Base-by-base conservation (phyloP, 768 basidiomycete species). In the Mycena amicta region DNA sequence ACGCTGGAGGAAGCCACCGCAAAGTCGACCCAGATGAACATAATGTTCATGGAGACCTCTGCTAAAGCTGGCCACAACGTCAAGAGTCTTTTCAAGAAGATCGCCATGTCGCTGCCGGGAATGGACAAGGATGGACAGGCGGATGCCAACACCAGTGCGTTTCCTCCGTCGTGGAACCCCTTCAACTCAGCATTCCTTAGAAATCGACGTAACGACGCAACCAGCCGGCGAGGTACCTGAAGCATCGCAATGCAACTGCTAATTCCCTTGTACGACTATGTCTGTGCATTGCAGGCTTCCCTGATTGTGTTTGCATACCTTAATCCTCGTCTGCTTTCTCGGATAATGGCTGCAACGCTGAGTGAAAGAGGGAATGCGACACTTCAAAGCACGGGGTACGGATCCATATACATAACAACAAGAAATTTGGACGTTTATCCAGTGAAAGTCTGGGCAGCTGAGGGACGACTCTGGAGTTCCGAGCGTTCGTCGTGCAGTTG, bases 41-140 rank as follows among this genome's bases (percentile, higher is more conserved):
- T 98, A 65, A 93, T 98, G 89, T 97, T 96, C 71, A 98, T 98
- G 89, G 97, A 99, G 76, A 98, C 97, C 8, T 97, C 94, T 27
- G 97, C 97, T 28, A 99, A 99, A 73, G 97, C 97, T 5, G 97
- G 97, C 2, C 97, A 98, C 72, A 99, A 99, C 64, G 97, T 99
- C 60, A 99, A 99, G 80, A 92, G 92, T 64, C 74, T 99, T 65
- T 99, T 99, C 83, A 95, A 98, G 80, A 98, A 98, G 82, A 99
- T 99, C 64, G 97, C 97, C 1, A 88, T 98, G 89, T 95, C 95
- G 2, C 75, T 99, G 50, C 96, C 97, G 20, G 97, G 97, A 13
- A 95, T 95, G 86, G 93, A 95, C 68, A 93, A 90, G 71, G 92
- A 89, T 31, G 79, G 67, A 23, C 86, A 88, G 62, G 75, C 72